Evolutionary conservation across 768 basidiomycete genomes (phyloP).

Genomic region (Phlebiopsis flavidoalba): DNA sequence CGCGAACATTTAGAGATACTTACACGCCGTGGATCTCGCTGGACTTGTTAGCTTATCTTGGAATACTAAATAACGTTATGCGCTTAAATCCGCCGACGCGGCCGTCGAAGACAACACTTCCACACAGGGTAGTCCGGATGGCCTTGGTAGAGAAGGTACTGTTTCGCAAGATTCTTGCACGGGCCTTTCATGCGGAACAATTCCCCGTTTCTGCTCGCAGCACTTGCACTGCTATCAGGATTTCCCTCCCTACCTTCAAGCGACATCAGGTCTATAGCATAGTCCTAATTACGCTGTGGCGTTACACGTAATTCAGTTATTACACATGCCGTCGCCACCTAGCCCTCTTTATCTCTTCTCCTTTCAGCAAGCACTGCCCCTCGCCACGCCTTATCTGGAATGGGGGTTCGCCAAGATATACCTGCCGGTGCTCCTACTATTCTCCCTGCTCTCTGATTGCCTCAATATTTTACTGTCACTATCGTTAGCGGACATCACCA

Average conservation of each 20-base stretch:
- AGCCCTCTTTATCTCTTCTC: slow-evolving; percentile 40
- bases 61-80: slow-evolving; percentile 21
- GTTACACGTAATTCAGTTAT: slow-evolving; percentile 40
- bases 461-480: slow-evolving; percentile 40
- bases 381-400: slow-evolving; percentile 34
- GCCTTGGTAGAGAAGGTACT: slow-evolving; percentile 33
- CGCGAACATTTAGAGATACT: slow-evolving; percentile 27
- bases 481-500: slow-evolving; percentile 39
- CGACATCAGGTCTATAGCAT: slow-evolving; percentile 34
- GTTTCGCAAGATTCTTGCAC: slow-evolving; percentile 31
- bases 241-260: slow-evolving; percentile 38
- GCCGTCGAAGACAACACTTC: slow-evolving; percentile 20
- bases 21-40: slow-evolving; percentile 40
- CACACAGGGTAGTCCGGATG: slow-evolving; percentile 29
- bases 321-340: slow-evolving; percentile 37
- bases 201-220: slow-evolving; percentile 32
- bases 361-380: slow-evolving; percentile 36
- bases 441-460: slow-evolving; percentile 45
- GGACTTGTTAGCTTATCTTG: slow-evolving; percentile 15
- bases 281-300: slow-evolving; percentile 35
- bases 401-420: slow-evolving; percentile 32
- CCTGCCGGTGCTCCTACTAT: slow-evolving; percentile 38
- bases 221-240: slow-evolving; percentile 35
- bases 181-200: slow-evolving; percentile 28
- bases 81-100: slow-evolving; percentile 30